A percentile compares a stretch with the other conserved stretches of the same genome.
These are phyloP conservation scores for Suillus decipiens DNA, from an alignment of 768 basidiomycete genomes.

Conservation along the genomic window DNA sequence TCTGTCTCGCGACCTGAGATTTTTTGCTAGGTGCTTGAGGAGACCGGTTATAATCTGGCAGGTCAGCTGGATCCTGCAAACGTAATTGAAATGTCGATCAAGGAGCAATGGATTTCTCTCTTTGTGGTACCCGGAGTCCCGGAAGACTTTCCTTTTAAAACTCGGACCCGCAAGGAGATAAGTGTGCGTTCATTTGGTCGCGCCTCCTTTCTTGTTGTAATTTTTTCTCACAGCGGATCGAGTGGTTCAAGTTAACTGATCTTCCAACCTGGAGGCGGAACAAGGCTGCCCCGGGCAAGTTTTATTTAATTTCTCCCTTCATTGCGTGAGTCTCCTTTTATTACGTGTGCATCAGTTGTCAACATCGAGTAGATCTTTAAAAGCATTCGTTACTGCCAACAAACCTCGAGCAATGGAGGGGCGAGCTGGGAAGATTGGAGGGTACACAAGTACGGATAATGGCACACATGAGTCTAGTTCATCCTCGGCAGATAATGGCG, in stretches of 20 bases:
- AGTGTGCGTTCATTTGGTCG: constrained; percentile 59
- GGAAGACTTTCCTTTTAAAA: constrained; percentile 87
- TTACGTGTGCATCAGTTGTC: constrained; percentile 5
- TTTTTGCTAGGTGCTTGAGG: constrained; percentile 81
- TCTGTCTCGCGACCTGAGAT: constrained; percentile 14
- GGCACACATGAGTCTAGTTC: constrained; percentile 65
- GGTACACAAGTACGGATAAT: constrained; percentile 29
- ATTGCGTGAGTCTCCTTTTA: constrained; percentile 60
- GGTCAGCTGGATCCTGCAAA: constrained; percentile 65
- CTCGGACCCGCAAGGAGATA: constrained; percentile 96
- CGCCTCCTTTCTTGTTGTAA: constrained; percentile 18
- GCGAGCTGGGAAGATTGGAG: constrained; percentile 37
- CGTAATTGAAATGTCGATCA: constrained; percentile 83
- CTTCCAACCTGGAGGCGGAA: constrained; percentile 92
- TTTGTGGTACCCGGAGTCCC: constrained; percentile 88
- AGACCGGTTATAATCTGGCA: constrained; percentile 90
- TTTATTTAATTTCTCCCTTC: constrained; percentile 95
- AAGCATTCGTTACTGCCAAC: constrained; percentile 64
- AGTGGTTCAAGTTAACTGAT: constrained; percentile 91
- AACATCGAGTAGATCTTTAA: constrained; percentile 38
- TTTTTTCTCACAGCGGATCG: constrained; percentile 74
- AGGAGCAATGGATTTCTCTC: constrained; percentile 87
- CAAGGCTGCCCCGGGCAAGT: constrained; percentile 71
- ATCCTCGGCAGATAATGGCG: constrained; percentile 60
- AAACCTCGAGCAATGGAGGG: constrained; percentile 50